Conservation (phyloP, 768 basidiomycete species). For the Tulasnella sp. region DNA sequence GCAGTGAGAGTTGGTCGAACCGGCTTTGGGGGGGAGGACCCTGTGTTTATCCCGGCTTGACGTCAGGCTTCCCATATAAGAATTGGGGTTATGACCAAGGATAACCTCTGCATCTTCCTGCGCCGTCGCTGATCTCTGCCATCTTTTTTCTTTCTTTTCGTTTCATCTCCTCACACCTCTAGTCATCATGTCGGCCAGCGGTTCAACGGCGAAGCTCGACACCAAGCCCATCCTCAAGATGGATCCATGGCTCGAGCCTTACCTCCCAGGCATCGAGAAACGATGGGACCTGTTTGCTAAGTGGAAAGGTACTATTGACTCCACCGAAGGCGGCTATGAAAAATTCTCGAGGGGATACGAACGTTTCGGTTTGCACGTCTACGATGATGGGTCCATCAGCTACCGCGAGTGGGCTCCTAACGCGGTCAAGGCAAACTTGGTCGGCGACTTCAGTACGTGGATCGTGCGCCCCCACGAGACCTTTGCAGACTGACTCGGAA, state of each 20-base stretch:
- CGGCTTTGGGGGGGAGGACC: not conserved
- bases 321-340: slow-evolving; percentile 77
- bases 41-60: slow-evolving; percentile 1
- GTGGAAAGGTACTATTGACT: slow-evolving; percentile 69
- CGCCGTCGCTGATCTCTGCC: not conserved
- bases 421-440: slow-evolving; percentile 69
- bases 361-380: slow-evolving; percentile 69
- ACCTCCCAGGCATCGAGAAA: slow-evolving; percentile 58
- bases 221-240: slow-evolving; percentile 50
- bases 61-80: slow-evolving; percentile 4
- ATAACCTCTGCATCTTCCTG: not conserved
- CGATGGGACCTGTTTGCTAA: slow-evolving; percentile 60
- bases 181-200: not conserved
- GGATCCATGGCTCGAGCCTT: slow-evolving; percentile 70
- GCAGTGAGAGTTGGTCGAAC: not conserved
- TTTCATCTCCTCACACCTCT: not conserved
- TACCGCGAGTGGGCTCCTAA: slow-evolving; percentile 98
- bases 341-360: slow-evolving; percentile 73
- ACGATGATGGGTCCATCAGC: slow-evolving; percentile 54
- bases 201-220: slow-evolving; percentile 34
- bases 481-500: slow-evolving; percentile 2
- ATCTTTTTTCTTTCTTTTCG: too few relatives aligned
- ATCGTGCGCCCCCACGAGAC: slow-evolving; percentile 11
- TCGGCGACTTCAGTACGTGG: slow-evolving; percentile 92
- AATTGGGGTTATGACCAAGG: not conserved